Percentiles rank a stretch among this genome's conserved stretches.
phyloP scores from a whole-genome alignment of 2,329 filamentous ascomycete genomes.

The Sporothrix variecibatus region DNA sequence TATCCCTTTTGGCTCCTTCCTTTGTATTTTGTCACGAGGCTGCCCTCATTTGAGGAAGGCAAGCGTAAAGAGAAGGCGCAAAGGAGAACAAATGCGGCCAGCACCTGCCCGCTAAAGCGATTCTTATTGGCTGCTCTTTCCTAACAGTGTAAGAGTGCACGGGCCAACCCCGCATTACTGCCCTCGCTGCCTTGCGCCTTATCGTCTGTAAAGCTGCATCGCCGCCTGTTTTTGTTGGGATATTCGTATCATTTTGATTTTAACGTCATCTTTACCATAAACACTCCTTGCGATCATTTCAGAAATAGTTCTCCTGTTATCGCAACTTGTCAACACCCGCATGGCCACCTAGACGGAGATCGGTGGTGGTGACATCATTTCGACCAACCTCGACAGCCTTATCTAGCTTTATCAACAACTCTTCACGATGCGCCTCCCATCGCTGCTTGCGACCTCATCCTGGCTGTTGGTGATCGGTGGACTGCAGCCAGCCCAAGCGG shows the following conservation, averaged over 20 bases:
- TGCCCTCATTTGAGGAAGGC: neutral
- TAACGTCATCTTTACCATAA: neutral
- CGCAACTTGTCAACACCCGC: neutral
- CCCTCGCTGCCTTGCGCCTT: neutral
- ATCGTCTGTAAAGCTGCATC: neutral
- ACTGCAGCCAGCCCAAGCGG: neutral
- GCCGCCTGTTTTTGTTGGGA: neutral
- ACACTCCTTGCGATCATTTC: neutral
- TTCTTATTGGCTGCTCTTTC: neutral
- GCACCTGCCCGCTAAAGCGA: neutral
- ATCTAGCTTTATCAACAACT: neutral
- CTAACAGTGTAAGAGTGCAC: neutral
- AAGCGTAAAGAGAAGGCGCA: neutral
- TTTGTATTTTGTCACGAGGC: neutral
- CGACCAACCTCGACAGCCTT: neutral
- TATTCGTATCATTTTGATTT: neutral
- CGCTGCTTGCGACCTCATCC: neutral
- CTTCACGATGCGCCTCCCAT: neutral
- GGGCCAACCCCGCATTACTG: neutral
- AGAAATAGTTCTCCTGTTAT: neutral
- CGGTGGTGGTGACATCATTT: conserved; percentile 8
- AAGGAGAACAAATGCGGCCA: conserved; percentile 4
- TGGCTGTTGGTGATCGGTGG: neutral
- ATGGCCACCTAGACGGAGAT: neutral
- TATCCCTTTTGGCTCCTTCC: neutral